Conservation (phyloP, 306 rosid genomes). For the Vigna reflexopilosa region DNA sequence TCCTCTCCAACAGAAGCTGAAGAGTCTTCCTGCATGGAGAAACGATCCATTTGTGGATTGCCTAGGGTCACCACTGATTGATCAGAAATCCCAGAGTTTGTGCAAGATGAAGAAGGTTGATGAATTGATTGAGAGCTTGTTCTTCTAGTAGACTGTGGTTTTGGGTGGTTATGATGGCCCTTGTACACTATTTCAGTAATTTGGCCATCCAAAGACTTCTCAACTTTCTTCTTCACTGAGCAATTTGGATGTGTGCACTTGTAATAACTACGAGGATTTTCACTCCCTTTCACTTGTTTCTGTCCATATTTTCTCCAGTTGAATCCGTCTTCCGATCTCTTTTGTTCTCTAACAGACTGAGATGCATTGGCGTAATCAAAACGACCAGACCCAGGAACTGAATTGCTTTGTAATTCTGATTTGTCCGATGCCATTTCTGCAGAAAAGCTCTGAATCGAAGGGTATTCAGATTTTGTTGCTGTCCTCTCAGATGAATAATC, state of each 20-base stretch:
- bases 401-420: conserved; percentile 43
- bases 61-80: conserved; percentile 59
- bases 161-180: conserved; percentile 87
- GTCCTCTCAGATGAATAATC: conserved; percentile 51
- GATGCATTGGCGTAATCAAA: conserved; percentile 39
- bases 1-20: conserved; percentile 81
- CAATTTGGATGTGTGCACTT: conserved; percentile 80
- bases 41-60: conserved; percentile 48
- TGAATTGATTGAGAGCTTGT: conserved; percentile 56
- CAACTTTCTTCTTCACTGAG: conserved; percentile 88
- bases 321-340: conserved; percentile 78
- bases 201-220: conserved; percentile 82
- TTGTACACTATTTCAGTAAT: conserved; percentile 92
- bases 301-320: conserved; percentile 98
- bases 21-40: conserved; percentile 70
- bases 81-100: conserved; percentile 62
- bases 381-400: conserved; percentile 49
- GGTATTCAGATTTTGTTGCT: conserved; percentile 58
- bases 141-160: conserved; percentile 78
- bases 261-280: conserved; percentile 91
- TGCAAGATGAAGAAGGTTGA: conserved; percentile 59
- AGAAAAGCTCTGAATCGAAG: conserved; percentile 46
- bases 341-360: conserved; percentile 60
- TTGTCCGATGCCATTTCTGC: conserved; percentile 48
- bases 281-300: conserved; percentile 95